Percentiles rank a stretch among this genome's conserved stretches.
Evolutionary conservation across 495 filamentous ascomycete species (phyloP).

Genomic region (Cudoniella acicularis): DNA sequence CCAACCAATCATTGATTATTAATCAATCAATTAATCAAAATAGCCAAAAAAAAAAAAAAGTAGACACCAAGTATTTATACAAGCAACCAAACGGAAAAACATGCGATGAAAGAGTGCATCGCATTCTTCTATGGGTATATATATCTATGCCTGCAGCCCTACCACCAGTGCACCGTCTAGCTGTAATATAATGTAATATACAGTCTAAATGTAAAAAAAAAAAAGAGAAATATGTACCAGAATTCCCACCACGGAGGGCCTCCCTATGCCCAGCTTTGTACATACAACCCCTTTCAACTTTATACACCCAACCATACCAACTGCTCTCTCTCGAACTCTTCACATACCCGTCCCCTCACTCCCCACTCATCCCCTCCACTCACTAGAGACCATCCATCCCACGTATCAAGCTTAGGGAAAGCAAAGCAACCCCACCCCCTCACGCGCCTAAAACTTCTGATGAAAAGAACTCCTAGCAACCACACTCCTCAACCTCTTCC

Average conservation of each 20-base stretch:
- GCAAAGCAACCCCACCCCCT: too few species aligned
- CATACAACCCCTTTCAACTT: too few species aligned
- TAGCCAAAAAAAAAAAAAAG: too few species aligned
- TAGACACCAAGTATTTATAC: too few species aligned
- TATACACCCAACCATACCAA: too few species aligned
- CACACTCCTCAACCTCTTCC: slow-evolving; percentile 42
- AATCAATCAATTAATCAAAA: too few species aligned
- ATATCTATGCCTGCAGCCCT: background rate
- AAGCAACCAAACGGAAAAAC: too few species aligned
- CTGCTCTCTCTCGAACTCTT: too few species aligned
- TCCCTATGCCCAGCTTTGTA: background rate
- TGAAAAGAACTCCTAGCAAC: slow-evolving; percentile 43
- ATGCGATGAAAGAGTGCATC: slow-evolving; percentile 10
- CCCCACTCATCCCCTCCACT: background rate
- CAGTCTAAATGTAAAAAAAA: background rate
- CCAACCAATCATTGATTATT: too few species aligned
- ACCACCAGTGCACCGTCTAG: background rate
- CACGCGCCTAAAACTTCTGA: slow-evolving; percentile 30
- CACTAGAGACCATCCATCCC: background rate
- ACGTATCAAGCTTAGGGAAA: background rate
- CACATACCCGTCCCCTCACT: too few species aligned
- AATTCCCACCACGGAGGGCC: background rate
- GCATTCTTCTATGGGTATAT: slow-evolving; percentile 11
- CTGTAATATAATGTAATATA: too few species aligned
- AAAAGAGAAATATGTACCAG: background rate